Conservation (phyloP, 371 early-diverging fungal species). For the Neoconidiobolus thromboides region DNA sequence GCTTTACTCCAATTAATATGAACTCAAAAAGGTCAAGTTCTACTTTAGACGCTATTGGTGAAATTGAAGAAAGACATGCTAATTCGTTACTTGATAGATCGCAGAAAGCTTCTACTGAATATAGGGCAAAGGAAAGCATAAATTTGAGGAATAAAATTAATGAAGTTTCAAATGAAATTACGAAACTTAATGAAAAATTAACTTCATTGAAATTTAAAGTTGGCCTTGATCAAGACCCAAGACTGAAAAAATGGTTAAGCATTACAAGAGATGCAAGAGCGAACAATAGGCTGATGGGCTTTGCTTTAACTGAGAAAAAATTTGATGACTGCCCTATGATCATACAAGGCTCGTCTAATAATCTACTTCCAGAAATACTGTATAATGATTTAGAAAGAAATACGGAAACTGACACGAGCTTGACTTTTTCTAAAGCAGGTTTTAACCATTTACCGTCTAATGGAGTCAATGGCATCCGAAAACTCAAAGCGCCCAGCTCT, state of each 20-base stretch:
- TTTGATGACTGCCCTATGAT: neutral
- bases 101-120: neutral
- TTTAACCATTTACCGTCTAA: neutral
- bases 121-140: neutral
- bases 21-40: neutral
- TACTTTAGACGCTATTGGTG: too few relatives aligned
- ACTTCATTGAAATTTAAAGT: neutral
- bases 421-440: neutral
- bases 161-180: neutral
- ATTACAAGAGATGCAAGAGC: neutral
- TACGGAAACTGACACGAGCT: too few relatives aligned
- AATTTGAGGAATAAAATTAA: neutral
- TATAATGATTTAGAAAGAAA: too few relatives aligned
- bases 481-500: neutral
- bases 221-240: neutral
- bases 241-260: neutral
- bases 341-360: neutral
- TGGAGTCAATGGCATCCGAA: neutral
- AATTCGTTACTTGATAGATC: too few relatives aligned
- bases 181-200: neutral
- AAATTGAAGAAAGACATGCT: too few relatives aligned
- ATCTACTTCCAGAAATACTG: too few relatives aligned
- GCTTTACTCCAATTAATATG: neutral
- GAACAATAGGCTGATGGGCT: neutral
- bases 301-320: neutral